A percentile compares a stretch with the other conserved stretches of the same genome.
Conservation (phyloP, 768 basidiomycete species). For the Collybiopsis luxurians region DNA sequence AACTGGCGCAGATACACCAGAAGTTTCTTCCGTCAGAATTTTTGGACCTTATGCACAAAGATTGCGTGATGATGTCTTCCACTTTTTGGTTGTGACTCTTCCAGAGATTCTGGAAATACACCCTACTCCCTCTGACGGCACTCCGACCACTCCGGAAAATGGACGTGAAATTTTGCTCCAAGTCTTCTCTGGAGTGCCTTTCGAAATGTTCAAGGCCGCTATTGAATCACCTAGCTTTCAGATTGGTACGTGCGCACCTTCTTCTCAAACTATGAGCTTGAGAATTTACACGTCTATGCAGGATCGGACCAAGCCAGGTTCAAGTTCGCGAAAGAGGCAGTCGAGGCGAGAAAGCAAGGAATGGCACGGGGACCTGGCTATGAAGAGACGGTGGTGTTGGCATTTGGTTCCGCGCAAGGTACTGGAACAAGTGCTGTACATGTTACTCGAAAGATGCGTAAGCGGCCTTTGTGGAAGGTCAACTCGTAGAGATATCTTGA, state of each 20-base stretch:
- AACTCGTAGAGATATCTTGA: slow-evolving; percentile 54
- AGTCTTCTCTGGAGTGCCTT: slow-evolving; percentile 78
- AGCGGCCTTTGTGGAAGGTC: slow-evolving; percentile 78
- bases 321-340: slow-evolving; percentile 88
- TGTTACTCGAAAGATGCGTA: slow-evolving; percentile 84
- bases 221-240: slow-evolving; percentile 78
- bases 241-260: slow-evolving; percentile 49
- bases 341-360: slow-evolving; percentile 80
- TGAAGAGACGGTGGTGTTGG: slow-evolving; percentile 90
- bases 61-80: slow-evolving; percentile 73
- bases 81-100: slow-evolving; percentile 73
- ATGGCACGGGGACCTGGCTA: slow-evolving; percentile 66
- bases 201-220: slow-evolving; percentile 83
- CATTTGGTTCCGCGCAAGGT: slow-evolving; percentile 65
- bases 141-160: slow-evolving; percentile 34
- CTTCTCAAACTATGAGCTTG: slow-evolving; percentile 11
- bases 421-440: slow-evolving; percentile 75
- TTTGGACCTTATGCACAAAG: slow-evolving; percentile 78
- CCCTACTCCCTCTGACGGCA: slow-evolving; percentile 31
- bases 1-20: slow-evolving; percentile 49
- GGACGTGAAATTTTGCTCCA: slow-evolving; percentile 72
- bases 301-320: slow-evolving; percentile 85
- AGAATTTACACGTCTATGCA: slow-evolving; percentile 26
- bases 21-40: slow-evolving; percentile 50
- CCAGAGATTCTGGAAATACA: slow-evolving; percentile 63